Base-by-base conservation (phyloP, 2,329 filamentous ascomycete species). In the Hymenoscyphus infarciens region DNA sequence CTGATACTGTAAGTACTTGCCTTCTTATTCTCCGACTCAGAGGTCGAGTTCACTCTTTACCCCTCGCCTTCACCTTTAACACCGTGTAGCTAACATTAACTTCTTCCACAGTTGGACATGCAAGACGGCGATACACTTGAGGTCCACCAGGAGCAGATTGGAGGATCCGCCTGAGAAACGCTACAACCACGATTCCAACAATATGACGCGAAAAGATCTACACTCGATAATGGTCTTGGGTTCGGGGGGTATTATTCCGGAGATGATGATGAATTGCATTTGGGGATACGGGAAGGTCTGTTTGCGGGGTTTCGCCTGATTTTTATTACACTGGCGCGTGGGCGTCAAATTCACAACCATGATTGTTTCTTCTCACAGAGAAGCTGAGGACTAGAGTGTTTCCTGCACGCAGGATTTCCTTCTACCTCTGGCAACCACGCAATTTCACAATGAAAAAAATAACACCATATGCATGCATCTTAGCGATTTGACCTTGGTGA, bases 61-160 rank as follows among this genome's bases (percentile, higher is more conserved):
- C 31, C 39, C 8, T 13, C 22, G 15, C 25, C 35, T 25, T 45
- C 55, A 45, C 45, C 19, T 31, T 60, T n/a, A 7, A 35, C 22
- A 16, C 15, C 45, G 11, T 22, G 33, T 66, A 33, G 59, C 66
- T 69, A 29, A 67, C 55, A 29, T 64, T 49, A 16, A 55, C 38
- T n/a, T 16, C 25, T 29, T 56, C 15, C 45, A 53, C 72, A 98
- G 95, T 88, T 98, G 61, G 95, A 98, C 66, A 99, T 99, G 95
- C 82, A 87, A 68, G 95, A 99, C 71, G 94, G 95, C 39, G 95
- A 99, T 74, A 96, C 91, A 0, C 87, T 99, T 29, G 95, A 99
- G 75, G 95, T 99, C 29, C 94, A 98, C 76, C 95, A 98, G 77
- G 95, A 99, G 77, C 95, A 99, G 80, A 95, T 98, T 66, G 95